Base-by-base conservation (phyloP, 352 stramenopile species). In the Globisporangium recalcitrans region DNA sequence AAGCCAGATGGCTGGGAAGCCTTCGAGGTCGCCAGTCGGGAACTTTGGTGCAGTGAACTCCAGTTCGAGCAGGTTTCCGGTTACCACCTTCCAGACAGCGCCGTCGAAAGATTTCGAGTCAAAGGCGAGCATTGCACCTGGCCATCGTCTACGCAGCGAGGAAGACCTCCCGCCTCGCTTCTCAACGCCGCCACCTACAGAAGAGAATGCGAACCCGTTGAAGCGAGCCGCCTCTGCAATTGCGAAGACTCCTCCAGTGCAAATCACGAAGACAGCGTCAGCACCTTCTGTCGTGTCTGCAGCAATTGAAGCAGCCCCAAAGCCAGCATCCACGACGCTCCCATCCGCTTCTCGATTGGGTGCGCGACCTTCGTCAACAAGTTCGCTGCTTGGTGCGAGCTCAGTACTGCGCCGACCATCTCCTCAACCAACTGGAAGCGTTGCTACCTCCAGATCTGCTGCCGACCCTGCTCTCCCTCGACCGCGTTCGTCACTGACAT, bases 211-310 rank as follows among this genome's bases (percentile, higher is more conserved):
- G 22, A 74, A 77, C 16, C 67, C 60, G 22, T 44, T 77, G 22
- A 77, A 77, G 29, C 67, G 70, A 26, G 58, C 70, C 22, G 70
- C 70, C 11, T 63, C 70, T 34, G 57, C 67, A 3, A 77, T 77
- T 16, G 59, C 70, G 9, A 72, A 69, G 58, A 77, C 70, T 13
- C 67, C 67, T 19, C 61, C 70, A 8, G 36, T 65, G 11, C 58
- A 51, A 6, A 24, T 65, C 10, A 40, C 63, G 21, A 61, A 56
- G 40, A 26, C 62, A 6, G 26, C 56, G 3, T 40, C 48, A 14
- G 10, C 62, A 32, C 24, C 31, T 47, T 51, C 49, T n/a, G 42
- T 40, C 21, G 9, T 59, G 5, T 34, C 55, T 6, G 19, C 58
- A 52, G 26, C 34, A 19, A 22, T 26, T 9, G 49, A 53, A 32